A percentile compares a stretch with the other conserved stretches of the same genome.
phyloP scores from a whole-genome alignment of 1,284 basidiomycete species.

The Cutaneotrichosporon spelunceum region DNA sequence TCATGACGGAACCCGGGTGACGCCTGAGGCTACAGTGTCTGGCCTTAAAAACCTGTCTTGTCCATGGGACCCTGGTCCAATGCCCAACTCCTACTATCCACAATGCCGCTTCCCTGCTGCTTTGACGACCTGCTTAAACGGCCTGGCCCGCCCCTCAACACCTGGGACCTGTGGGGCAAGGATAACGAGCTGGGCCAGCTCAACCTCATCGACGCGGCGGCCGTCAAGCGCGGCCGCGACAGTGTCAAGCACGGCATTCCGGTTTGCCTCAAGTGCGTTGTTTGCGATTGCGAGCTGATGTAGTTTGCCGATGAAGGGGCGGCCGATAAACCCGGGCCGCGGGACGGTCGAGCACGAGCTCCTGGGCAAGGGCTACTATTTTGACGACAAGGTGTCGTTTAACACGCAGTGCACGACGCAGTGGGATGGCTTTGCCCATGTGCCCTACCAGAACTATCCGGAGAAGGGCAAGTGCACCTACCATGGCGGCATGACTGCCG shows the following conservation, averaged over 20 bases:
- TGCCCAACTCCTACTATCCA: not conserved
- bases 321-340: slow-evolving; percentile 14
- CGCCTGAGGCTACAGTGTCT: too few relatives aligned
- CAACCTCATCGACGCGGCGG: slow-evolving; percentile 35
- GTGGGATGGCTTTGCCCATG: slow-evolving; percentile 51
- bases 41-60: not conserved
- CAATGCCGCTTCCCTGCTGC: slow-evolving; percentile 4
- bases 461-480: slow-evolving; percentile 17
- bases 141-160: slow-evolving; percentile 32
- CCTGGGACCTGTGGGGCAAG: slow-evolving; percentile 37
- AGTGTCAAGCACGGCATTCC: slow-evolving; percentile 31
- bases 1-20: too few relatives aligned
- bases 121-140: slow-evolving; percentile 19
- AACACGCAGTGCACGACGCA: slow-evolving; percentile 52
- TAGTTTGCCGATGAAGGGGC: slow-evolving; percentile 19
- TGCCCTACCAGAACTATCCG: slow-evolving; percentile 31
- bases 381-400: slow-evolving; percentile 43
- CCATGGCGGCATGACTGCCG: slow-evolving; percentile 20
- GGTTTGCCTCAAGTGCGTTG: slow-evolving; percentile 35
- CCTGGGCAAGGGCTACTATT: slow-evolving; percentile 24
- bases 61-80: not conserved
- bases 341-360: slow-evolving; percentile 24
- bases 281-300: not conserved
- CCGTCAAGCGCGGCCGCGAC: slow-evolving; percentile 29
- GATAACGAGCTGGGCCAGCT: slow-evolving; percentile 37